Percentiles rank a stretch among this genome's conserved stretches.
phyloP scores from a whole-genome alignment of 371 early-diverging fungal genomes.

The Gilbertella persicaria region DNA sequence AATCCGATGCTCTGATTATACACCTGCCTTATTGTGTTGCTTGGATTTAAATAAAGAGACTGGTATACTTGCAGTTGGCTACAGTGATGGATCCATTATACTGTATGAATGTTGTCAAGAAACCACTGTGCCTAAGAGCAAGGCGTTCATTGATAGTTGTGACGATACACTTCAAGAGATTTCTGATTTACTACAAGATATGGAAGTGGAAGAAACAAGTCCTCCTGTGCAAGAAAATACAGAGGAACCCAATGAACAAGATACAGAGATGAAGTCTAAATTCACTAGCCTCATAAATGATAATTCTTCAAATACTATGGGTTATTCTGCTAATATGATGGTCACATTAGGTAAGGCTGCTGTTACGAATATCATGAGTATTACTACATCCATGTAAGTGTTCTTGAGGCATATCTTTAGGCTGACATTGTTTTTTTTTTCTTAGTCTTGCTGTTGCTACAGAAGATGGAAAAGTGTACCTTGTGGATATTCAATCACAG shows the following conservation, averaged over 20 bases:
- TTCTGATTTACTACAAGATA: constrained; percentile 35
- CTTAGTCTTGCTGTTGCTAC: constrained; percentile 26
- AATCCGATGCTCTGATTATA: constrained; percentile 16
- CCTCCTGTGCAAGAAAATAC: neutral
- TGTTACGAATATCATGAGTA: constrained; percentile 18
- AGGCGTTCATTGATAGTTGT: constrained; percentile 31
- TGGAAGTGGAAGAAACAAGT: constrained; percentile 17
- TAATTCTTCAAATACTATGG: no score
- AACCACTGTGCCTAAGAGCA: constrained; percentile 13
- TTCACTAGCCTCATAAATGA: no score
- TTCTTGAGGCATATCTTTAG: neutral
- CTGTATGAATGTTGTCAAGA: constrained; percentile 21
- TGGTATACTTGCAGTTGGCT: constrained; percentile 37
- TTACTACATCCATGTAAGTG: constrained; percentile 27
- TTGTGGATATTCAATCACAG: constrained; percentile 21
- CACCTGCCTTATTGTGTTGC: constrained; percentile 26
- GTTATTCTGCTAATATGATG: constrained; percentile 8
- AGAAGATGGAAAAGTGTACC: constrained; percentile 18
- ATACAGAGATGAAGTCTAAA: no score
- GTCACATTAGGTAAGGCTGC: constrained; percentile 3
- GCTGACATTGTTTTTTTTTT: neutral
- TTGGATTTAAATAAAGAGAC: constrained; percentile 42
- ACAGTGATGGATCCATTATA: constrained; percentile 36
- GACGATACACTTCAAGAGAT: constrained; percentile 44
- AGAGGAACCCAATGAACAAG: no score